A percentile compares a stretch with the other conserved stretches of the same genome.
phyloP scores from a whole-genome alignment of 768 basidiomycete genomes.

The Chiua virens region DNA sequence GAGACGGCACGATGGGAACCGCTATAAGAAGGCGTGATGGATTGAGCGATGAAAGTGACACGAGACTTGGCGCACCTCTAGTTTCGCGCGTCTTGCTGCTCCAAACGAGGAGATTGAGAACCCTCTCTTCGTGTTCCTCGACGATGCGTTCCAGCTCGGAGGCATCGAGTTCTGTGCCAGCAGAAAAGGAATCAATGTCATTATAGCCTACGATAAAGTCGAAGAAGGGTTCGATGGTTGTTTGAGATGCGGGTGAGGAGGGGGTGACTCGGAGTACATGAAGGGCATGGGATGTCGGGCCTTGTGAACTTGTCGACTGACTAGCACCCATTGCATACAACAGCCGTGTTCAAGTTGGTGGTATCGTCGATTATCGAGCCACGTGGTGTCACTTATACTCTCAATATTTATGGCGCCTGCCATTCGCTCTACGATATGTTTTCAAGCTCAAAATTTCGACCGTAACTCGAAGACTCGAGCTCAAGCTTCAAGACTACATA shows the following conservation, averaged over 20 bases:
- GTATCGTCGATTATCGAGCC: too few species aligned
- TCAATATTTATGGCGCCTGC: too few species aligned
- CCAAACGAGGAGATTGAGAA: constrained; percentile 76
- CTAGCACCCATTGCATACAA: constrained; percentile 61
- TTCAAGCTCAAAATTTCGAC: too few species aligned
- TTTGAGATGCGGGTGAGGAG: constrained; percentile 82
- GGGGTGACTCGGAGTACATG: constrained; percentile 91
- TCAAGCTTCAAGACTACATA: too few species aligned
- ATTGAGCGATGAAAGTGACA: not conserved
- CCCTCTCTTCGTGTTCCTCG: constrained; percentile 73
- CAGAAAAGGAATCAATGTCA: constrained; percentile 59
- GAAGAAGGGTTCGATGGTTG: constrained; percentile 88
- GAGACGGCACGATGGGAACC: constrained; percentile 81
- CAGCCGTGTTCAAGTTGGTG: too few species aligned
- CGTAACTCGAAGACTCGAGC: too few species aligned
- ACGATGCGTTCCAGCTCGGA: constrained; percentile 77
- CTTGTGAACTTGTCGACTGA: constrained; percentile 56
- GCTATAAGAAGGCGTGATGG: constrained; percentile 44
- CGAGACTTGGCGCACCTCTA: constrained; percentile 50
- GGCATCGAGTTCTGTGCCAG: constrained; percentile 59
- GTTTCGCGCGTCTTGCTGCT: constrained; percentile 74
- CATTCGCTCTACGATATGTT: too few species aligned
- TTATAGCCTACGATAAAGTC: constrained; percentile 92
- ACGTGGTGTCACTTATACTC: not conserved
- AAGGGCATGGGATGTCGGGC: constrained; percentile 50